Evolutionary conservation across 2,329 filamentous ascomycete genomes (phyloP).

Genomic region (Penicillium verrucosum): DNA sequence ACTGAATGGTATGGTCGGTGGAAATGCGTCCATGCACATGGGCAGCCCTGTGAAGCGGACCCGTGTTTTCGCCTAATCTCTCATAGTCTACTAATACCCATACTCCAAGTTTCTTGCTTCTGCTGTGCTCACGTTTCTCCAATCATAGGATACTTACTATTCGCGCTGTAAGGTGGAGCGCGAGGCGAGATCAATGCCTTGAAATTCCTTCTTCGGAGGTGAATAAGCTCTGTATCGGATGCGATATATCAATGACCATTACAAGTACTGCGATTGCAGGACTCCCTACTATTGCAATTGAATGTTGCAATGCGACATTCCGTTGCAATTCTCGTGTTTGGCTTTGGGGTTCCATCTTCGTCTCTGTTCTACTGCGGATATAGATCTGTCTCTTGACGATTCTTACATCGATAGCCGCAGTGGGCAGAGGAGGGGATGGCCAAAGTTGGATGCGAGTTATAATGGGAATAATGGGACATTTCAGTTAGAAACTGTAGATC

Average conservation of each 20-base stretch:
- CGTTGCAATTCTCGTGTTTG: slow-evolving; percentile 12
- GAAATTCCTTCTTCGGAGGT: slow-evolving; percentile 38
- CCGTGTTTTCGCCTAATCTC: slow-evolving; percentile 34
- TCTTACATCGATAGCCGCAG: slow-evolving; percentile 15
- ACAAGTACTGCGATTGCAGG: slow-evolving; percentile 9
- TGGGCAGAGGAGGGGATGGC: slow-evolving; percentile 3
- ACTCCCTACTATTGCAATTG: slow-evolving; percentile 12
- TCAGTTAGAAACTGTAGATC: not conserved
- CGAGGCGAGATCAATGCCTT: slow-evolving; percentile 53
- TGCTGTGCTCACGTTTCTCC: slow-evolving; percentile 3
- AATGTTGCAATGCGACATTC: not conserved
- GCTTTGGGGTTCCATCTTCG: slow-evolving; percentile 11
- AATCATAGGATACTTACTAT: slow-evolving; percentile 18
- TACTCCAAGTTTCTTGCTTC: slow-evolving; percentile 10
- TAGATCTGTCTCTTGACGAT: slow-evolving; percentile 23
- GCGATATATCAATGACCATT: slow-evolving; percentile 46
- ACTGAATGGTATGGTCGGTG: slow-evolving; percentile 42
- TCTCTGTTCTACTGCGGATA: slow-evolving; percentile 12
- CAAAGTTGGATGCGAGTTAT: slow-evolving; percentile 8
- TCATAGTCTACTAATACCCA: slow-evolving; percentile 36
- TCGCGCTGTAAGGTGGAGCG: slow-evolving; percentile 54
- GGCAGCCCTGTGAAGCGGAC: slow-evolving; percentile 38
- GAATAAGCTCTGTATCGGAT: slow-evolving; percentile 53
- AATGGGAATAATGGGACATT: slow-evolving; percentile 21
- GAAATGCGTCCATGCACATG: slow-evolving; percentile 30